phyloP scores from a whole-genome alignment of 345 rosid species.

The Odontarrhena argentea region DNA sequence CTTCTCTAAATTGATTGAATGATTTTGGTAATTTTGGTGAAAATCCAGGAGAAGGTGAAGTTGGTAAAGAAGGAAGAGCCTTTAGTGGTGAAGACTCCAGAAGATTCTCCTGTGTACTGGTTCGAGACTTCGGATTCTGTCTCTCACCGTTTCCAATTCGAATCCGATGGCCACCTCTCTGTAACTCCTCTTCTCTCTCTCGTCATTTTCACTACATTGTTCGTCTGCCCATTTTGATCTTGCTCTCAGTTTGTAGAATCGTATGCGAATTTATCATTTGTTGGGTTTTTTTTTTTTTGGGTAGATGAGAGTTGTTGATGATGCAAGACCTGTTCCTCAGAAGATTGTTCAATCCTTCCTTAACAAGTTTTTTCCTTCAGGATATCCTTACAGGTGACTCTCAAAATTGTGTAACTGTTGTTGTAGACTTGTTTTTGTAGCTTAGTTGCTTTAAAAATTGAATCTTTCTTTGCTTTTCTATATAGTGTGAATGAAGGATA shows the following conservation, averaged over 20 bases:
- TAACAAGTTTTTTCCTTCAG: conserved; percentile 86
- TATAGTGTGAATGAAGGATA: conserved; percentile 93
- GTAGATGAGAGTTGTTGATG: conserved; percentile 73
- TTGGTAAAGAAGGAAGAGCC: conserved; percentile 47
- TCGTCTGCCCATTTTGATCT: not conserved
- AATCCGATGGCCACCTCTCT: conserved; percentile 71
- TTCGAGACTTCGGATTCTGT: conserved; percentile 73
- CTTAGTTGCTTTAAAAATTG: not conserved
- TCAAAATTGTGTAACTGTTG: not conserved
- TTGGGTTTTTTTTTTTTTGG: not conserved
- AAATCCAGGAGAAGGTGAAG: conserved; percentile 49
- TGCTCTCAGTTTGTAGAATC: not conserved
- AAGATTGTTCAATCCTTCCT: conserved; percentile 72
- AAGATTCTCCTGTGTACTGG: conserved; percentile 60
- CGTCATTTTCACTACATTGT: not conserved
- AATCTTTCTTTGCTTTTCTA: not conserved
- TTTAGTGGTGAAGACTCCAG: conserved; percentile 20
- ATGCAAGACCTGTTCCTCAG: conserved; percentile 61
- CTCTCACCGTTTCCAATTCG: conserved; percentile 68
- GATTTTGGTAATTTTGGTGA: not conserved
- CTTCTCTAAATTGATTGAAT: not conserved
- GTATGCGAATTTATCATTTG: not conserved
- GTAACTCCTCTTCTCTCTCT: conserved; percentile 39
- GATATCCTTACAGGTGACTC: conserved; percentile 84
- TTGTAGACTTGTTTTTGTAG: not conserved